These are phyloP conservation scores for Carex parvula DNA, from an alignment of 176 grass and related monocot genomes.

Conservation along the genomic window DNA sequence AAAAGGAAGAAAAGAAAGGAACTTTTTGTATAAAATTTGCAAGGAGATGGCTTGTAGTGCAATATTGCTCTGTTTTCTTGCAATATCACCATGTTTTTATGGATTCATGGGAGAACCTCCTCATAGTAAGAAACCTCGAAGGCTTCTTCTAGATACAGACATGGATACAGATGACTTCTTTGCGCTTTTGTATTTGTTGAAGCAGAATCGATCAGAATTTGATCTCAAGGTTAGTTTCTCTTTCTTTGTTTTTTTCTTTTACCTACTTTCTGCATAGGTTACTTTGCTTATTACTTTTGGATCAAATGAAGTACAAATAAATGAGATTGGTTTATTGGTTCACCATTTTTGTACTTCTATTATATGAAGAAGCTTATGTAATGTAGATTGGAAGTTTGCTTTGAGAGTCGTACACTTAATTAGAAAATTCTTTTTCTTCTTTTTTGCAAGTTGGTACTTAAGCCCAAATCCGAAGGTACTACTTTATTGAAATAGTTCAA, in stretches of 20 bases:
- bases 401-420: not conserved
- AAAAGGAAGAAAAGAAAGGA: not conserved
- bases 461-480: not conserved
- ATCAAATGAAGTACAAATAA: no score
- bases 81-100: not conserved
- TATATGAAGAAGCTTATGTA: not conserved
- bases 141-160: slow-evolving; percentile 73
- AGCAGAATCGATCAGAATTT: slow-evolving; percentile 74
- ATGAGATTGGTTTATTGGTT: not conserved
- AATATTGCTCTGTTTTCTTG: slow-evolving; percentile 10
- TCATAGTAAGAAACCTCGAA: slow-evolving; percentile 2
- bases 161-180: slow-evolving; percentile 76
- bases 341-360: not conserved
- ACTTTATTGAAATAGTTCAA: not conserved
- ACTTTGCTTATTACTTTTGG: not conserved
- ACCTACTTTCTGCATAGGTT: not conserved
- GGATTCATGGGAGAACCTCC: not conserved
- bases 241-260: not conserved
- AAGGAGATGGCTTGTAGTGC: not conserved
- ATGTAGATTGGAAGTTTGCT: not conserved
- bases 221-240: slow-evolving; percentile 59
- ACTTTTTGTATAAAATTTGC: not conserved
- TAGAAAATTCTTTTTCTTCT: not conserved
- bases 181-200: slow-evolving; percentile 77
- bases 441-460: not conserved